Conservation (phyloP, 768 basidiomycete species). For the Lentinula lateritia region DNA sequence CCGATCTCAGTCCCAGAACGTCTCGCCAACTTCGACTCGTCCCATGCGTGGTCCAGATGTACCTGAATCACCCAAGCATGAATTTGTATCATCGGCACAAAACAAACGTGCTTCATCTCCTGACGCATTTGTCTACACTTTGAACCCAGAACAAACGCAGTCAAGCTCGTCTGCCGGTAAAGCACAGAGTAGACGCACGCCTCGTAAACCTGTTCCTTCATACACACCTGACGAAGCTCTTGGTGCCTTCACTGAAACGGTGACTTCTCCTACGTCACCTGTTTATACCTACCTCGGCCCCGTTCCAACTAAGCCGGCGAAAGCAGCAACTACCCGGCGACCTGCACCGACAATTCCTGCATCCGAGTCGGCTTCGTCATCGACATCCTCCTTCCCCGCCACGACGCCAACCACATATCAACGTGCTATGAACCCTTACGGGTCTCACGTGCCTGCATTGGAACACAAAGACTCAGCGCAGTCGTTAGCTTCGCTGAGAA, state of each 20-base stretch:
- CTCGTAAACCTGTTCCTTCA: slow-evolving; percentile 4
- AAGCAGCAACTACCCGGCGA: not conserved
- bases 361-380: slow-evolving; percentile 1
- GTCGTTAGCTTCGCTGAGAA: slow-evolving; percentile 1
- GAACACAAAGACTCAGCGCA: slow-evolving; percentile 6
- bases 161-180: not conserved
- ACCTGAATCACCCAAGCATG: not conserved
- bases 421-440: not conserved
- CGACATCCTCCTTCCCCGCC: not conserved
- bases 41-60: not conserved
- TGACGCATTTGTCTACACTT: not conserved
- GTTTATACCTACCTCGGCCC: slow-evolving; percentile 1
- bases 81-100: not conserved
- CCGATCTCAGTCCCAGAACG: not conserved
- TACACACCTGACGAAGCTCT: not conserved
- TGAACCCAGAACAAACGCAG: not conserved
- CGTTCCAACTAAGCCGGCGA: not conserved
- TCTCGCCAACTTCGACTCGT: not conserved
- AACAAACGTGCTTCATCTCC: slow-evolving; percentile 4
- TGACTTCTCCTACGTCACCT: not conserved
- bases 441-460: not conserved
- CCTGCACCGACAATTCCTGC: not conserved
- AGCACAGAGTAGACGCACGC: not conserved
- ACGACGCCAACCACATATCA: not conserved
- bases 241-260: not conserved